Evolutionary conservation across 164 flowering plant genomes (phyloP).

Genomic region (grape (Vitis vinifera)): ASM3070453v1 NC_081815.1:2304001-2304500

Average conservation of each 20-base stretch:
- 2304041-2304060: neutral
- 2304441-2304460: conserved; percentile 84
- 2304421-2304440: conserved; percentile 70
- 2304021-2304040: neutral
- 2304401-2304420: conserved; percentile 95
- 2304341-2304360: no score
- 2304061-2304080: neutral
- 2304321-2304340: neutral
- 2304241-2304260: conserved; percentile 76
- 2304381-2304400: conserved; percentile 82
- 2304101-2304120: conserved; percentile 13
- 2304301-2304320: neutral
- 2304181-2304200: conserved; percentile 74
- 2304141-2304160: conserved; percentile 88
- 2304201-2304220: conserved; percentile 82
- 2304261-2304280: conserved; percentile 81
- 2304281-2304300: conserved; percentile 67
- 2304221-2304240: conserved; percentile 38
- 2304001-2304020: conserved; percentile 63
- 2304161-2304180: conserved; percentile 92
- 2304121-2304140: conserved; percentile 89
- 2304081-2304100: conserved; percentile 7
- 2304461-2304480: conserved; percentile 29
- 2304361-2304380: conserved; percentile 30
- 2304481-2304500: neutral